Evolutionary conservation across 306 rosid species (phyloP), one percentile per base, ranked within the genome.

Genomic region (Inga oerstediana): DNA sequence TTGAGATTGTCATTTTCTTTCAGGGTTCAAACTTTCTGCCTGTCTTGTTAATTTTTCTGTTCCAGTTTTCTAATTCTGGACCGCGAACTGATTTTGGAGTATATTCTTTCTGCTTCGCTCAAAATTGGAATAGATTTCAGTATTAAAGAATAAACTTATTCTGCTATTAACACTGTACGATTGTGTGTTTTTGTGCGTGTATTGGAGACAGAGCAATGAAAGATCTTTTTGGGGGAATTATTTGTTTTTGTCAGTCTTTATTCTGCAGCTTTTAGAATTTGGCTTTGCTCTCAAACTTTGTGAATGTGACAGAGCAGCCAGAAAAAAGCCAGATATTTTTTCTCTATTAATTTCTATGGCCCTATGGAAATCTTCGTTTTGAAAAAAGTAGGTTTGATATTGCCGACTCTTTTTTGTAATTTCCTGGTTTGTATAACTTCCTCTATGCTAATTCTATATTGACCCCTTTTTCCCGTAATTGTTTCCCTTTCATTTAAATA

Each of bases 251-350:
- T 61, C 68, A 61, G 30, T 30, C 32, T 45, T 72, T 51, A 4
- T 59, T 24, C 17, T 64, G 68, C 8, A 39, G 8, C 37, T 27
- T 22, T 10, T 30, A 62, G 69, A 64, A 64, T 30, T 24, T 64
- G 39, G 9, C 39, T 70, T 70, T 56, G 19, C 10, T n/a, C 65
- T 30, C 67, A 77, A 44, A 20, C 62, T 70, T 41, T 78, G 16
- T 76, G 79, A 80, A 77, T 41, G 75, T 68, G 77, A 79, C 66
- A 49, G 69, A 52, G 51, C 79, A 46, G 51, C 39, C 83, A 66
- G 66, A 49, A 44, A 72, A 76, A 84, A 76, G 30, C 76, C 4
- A 69, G 69, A 51, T 78, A 77, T 78, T 79, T 83, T 49, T 58
- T 4, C 4, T n/a, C 81, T 5, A 67, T 67, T 86, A 37, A 83